phyloP scores from a whole-genome alignment of 208 protist species.

The Strigomonas galati region DNA sequence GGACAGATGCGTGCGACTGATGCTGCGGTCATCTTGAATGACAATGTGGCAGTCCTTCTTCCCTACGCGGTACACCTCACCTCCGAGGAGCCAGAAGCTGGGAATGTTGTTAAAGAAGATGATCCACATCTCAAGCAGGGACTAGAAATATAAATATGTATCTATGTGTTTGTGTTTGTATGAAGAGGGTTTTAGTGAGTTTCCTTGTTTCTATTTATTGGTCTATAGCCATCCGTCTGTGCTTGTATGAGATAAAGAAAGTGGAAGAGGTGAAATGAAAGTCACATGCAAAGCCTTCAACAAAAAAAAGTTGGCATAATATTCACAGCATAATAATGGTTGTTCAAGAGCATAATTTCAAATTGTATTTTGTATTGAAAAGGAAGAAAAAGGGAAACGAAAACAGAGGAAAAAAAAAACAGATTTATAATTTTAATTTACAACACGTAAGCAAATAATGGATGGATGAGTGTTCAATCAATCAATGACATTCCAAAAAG shows the following conservation, averaged over 20 bases:
- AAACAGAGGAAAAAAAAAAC: neutral
- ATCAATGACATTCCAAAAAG: neutral
- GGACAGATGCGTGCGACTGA: constrained; percentile 75
- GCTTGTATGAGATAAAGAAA: neutral
- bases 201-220: neutral
- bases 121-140: constrained; percentile 60
- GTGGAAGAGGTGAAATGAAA: neutral
- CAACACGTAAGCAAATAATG: neutral
- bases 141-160: constrained; percentile 5
- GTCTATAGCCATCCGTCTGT: too few relatives aligned
- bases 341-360: too few relatives aligned
- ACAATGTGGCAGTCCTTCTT: constrained; percentile 62
- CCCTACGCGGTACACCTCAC: constrained; percentile 53
- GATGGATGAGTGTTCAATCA: neutral
- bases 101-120: constrained; percentile 57
- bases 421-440: neutral
- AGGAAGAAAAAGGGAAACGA: too few relatives aligned
- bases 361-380: too few relatives aligned
- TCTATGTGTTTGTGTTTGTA: constrained; percentile 1
- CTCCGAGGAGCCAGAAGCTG: constrained; percentile 61
- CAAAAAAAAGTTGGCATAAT: too few relatives aligned
- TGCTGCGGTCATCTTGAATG: constrained; percentile 66
- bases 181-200: neutral
- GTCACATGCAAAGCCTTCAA: neutral
- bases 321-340: too few relatives aligned